These are phyloP conservation scores for Diutina siamensis DNA, from an alignment of 1,139 yeast species.

Conservation along the genomic window DNA sequence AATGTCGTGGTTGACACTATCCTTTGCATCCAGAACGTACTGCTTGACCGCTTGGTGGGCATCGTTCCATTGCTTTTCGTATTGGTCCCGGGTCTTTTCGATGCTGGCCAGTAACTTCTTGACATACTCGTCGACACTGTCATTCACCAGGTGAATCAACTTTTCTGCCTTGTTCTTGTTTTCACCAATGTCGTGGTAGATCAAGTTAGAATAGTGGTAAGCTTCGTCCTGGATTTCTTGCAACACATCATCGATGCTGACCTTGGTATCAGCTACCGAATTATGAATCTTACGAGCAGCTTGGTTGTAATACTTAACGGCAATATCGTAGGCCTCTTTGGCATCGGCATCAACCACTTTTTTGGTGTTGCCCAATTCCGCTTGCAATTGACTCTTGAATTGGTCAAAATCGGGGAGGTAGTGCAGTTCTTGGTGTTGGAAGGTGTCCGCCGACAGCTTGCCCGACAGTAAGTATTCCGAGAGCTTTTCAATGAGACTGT, in stretches of 20 bases:
- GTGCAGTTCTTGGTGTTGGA: slow-evolving; percentile 12
- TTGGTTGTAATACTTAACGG: slow-evolving; percentile 30
- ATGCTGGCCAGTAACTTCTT: background rate
- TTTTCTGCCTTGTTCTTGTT: slow-evolving; percentile 10
- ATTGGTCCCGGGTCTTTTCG: background rate
- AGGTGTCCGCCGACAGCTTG: background rate
- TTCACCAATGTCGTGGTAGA: slow-evolving; percentile 11
- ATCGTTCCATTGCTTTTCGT: background rate
- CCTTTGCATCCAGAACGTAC: slow-evolving; percentile 2
- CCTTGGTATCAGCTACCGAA: slow-evolving; percentile 13
- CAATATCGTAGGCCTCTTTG: slow-evolving; percentile 15
- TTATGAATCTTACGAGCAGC: slow-evolving; percentile 21
- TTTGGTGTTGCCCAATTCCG: slow-evolving; percentile 6
- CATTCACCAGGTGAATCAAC: slow-evolving; percentile 12
- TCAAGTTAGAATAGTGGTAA: slow-evolving; percentile 13
- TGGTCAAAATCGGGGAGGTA: slow-evolving; percentile 14
- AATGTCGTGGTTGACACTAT: background rate
- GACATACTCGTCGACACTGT: slow-evolving; percentile 12
- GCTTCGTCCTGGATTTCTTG: slow-evolving; percentile 15
- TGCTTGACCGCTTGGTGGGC: slow-evolving; percentile 8
- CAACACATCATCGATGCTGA: slow-evolving; percentile 15
- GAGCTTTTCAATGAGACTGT: background rate
- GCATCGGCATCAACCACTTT: slow-evolving; percentile 16
- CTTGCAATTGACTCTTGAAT: slow-evolving; percentile 11
- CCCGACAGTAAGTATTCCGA: background rate